Percentiles rank a stretch among this genome's conserved stretches.
These are phyloP conservation scores for Truncatella angustata DNA, from an alignment of 2,329 filamentous ascomycete species.

Conservation along the genomic window DNA sequence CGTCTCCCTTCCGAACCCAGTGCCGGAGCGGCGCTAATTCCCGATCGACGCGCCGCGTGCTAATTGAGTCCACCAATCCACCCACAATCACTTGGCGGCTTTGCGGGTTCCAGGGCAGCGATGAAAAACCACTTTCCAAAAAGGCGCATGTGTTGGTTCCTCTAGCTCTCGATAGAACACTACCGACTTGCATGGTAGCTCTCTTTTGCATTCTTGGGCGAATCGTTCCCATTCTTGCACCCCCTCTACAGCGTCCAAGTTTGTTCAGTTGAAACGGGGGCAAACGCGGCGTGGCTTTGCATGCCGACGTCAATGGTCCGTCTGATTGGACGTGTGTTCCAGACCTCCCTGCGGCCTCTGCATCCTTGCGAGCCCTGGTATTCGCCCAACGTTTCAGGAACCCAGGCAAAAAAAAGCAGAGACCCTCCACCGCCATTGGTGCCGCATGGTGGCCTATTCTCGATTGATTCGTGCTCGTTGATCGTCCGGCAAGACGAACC, in stretches of 20 bases:
- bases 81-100: too few species aligned
- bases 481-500: constrained; percentile 2
- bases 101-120: too few species aligned
- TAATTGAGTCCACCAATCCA: neutral
- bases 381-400: constrained; percentile 24
- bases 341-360: constrained; percentile 16
- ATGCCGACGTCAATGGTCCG: constrained; percentile 9
- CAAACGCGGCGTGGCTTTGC: constrained; percentile 5
- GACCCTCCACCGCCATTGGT: neutral
- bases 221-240: neutral
- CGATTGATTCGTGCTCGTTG: constrained; percentile 4
- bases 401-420: neutral
- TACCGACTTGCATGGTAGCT: neutral
- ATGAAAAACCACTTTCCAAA: neutral
- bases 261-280: constrained; percentile 19
- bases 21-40: neutral
- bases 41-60: neutral
- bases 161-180: neutral
- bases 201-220: neutral
- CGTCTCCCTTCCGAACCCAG: too few species aligned
- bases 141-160: neutral
- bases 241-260: neutral
- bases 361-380: too few species aligned
- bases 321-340: constrained; percentile 23
- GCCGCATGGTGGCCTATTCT: neutral